Percentiles rank a stretch among this genome's conserved stretches.
Evolutionary conservation across 768 basidiomycete genomes (phyloP).

Genomic region (Mycena epipterygia): DNA sequence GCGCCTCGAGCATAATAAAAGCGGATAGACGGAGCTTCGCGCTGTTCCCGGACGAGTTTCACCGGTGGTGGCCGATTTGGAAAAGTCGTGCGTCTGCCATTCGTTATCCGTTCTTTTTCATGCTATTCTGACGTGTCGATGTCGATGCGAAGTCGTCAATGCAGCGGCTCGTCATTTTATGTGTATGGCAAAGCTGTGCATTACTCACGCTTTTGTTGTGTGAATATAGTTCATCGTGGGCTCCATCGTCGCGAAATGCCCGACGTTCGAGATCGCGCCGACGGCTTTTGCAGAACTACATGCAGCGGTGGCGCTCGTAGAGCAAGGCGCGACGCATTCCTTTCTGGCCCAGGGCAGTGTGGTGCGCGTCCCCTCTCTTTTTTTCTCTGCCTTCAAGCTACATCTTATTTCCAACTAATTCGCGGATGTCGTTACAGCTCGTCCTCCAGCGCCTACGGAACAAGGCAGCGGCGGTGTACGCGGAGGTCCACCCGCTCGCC

Average conservation of each 20-base stretch:
- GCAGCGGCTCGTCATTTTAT: background rate
- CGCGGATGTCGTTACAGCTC: background rate
- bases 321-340: slow-evolving; percentile 46
- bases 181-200: background rate
- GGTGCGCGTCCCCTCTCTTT: background rate
- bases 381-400: too few species aligned
- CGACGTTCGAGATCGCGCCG: slow-evolving; percentile 56
- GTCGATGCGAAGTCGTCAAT: background rate
- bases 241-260: slow-evolving; percentile 53
- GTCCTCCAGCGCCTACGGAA: slow-evolving; percentile 20
- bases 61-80: slow-evolving; percentile 61
- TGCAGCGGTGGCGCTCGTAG: slow-evolving; percentile 56
- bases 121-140: background rate
- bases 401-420: background rate
- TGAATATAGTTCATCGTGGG: slow-evolving; percentile 53
- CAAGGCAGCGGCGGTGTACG: background rate
- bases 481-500: background rate
- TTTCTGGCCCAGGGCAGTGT: slow-evolving; percentile 18
- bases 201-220: background rate
- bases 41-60: slow-evolving; percentile 53
- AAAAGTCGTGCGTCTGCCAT: slow-evolving; percentile 41
- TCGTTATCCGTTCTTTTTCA: background rate
- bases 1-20: slow-evolving; percentile 48
- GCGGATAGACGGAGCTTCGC: slow-evolving; percentile 44
- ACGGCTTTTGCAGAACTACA: slow-evolving; percentile 58